Base-by-base conservation (phyloP, 2,329 filamentous ascomycete species). In the Trichophaea hybrida region DNA sequence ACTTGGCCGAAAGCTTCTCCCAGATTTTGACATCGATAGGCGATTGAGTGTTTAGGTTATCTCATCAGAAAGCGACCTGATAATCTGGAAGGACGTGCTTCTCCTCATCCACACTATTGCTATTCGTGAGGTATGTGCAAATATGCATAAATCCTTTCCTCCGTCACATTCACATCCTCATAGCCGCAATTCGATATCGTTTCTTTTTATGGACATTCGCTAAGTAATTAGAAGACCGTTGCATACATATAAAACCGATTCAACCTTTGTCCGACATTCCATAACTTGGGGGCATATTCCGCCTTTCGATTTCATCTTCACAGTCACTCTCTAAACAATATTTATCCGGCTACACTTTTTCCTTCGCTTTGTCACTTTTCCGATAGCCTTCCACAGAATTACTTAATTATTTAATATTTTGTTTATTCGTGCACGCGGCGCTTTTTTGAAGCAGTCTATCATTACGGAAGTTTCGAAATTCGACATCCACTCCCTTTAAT, bases 401-500 rank as follows among this genome's bases (percentile, higher is more conserved):
- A 61, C 35, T 64, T 68, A 64, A 66, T 65, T 66, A 61, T 65
- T 66, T 64, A 68, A 61, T 63, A 64, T 65, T 65, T 55, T 66
- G 24, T 24, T 24, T 24, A 24, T 24, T 24, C 24, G 24, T 24
- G 24, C 24, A 24, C 24, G 24, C 24, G 24, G 24, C 24, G 62
- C 38, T 60, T 65, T 66, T 66, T 70, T 70, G 69, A 69, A 69
- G 69, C 70, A 68, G 69, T 68, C 71, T 63, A 55, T 62, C 64
- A 56, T 63, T 64, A 65, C 58, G 58, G 64, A 66, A 65, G 58
- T 51, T 60, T 64, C 64, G 61, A 64, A 61, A 54, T 61, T 68
- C 65, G 66, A 72, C 72, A 69, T 70, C 67, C 73, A 70, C 70
- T 73, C 71, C 24, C 69, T 66, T 68, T 68, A 71, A 76, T 74